Evolutionary conservation across 2,329 filamentous ascomycete species (phyloP), one percentile per base, ranked within the genome.

Genomic region (Ambrosiella cleistominuta): DNA sequence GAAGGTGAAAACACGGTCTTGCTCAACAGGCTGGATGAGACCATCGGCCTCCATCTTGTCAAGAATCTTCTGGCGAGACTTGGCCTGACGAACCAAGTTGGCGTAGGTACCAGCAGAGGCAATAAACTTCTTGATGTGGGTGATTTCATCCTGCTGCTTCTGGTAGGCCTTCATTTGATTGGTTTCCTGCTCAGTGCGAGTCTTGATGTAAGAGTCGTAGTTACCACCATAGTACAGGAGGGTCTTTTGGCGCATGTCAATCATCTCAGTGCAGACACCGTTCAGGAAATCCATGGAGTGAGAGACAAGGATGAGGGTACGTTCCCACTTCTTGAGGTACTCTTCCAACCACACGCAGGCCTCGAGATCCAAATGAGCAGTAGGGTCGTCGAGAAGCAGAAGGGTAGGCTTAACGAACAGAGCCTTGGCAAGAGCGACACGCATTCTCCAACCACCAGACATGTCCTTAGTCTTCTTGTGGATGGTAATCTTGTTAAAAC

Each of bases 1-100:
- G 85, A 98, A 98, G 60, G 85, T 91, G 76, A 98, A 98, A 68
- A 95, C 85, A 62, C 82, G 81, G 74, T 98, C 93, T 63, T 81
- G 74, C 58, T 78, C 73, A 62, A 98, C 89, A 59, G 88, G 87
- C 74, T 98, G 85, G 69, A 98, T 97, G 73, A 97, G 93, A 65
- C 93, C 93, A 67, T 98, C 93, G 66, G 94, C 93, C 79, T 97
- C 91, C 93, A 98, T 98, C 84, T 98, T 98, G 81, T 98, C 93
- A 64, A 97, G 80, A 72, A 97, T 97, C 88, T 98, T 98, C 75
- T 98, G 93, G 64, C 93, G 84, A 49, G 93, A 97, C 80, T 98
- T 98, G 73, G 94, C 94, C 75, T 98, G 93, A 71, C 88, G 82
- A 69, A 98, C 93, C 77, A 98, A 80, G 78, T 98, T 98, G 81